Evolutionary conservation across 202 grass and related monocot genomes (phyloP).

Genomic region (Thinopyrum obtusiflorum): DNA sequence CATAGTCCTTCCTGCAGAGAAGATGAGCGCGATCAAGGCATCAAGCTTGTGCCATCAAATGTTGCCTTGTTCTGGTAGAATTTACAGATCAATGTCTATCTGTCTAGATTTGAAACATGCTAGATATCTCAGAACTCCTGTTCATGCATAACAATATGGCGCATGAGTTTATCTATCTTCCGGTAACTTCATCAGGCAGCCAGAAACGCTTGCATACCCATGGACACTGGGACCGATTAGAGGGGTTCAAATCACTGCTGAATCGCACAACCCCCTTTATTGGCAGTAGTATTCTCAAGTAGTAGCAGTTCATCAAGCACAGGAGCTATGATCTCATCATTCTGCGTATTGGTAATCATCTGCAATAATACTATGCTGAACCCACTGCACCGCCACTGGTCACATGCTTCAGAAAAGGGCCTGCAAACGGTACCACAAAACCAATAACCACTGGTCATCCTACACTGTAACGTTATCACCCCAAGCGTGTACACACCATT

Average conservation of each 20-base stretch:
- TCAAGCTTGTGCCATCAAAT: neutral
- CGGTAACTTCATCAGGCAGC: neutral
- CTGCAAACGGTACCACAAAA: neutral
- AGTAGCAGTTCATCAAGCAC: neutral
- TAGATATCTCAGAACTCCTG: neutral
- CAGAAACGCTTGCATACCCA: neutral
- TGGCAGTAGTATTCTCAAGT: constrained; percentile 5
- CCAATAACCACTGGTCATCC: neutral
- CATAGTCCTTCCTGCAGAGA: neutral
- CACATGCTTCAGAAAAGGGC: constrained; percentile 1
- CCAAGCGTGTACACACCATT: neutral
- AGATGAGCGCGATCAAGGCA: neutral
- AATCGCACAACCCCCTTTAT: neutral
- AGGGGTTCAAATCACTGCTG: neutral
- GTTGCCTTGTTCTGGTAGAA: neutral
- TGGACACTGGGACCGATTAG: neutral
- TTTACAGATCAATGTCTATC: neutral
- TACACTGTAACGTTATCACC: neutral
- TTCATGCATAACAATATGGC: neutral
- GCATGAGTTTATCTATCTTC: neutral
- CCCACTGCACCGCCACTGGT: neutral
- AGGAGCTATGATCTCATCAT: neutral
- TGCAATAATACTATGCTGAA: constrained; percentile 37
- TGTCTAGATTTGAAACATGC: neutral
- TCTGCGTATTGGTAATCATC: neutral